Conservation (phyloP, 345 rosid species). For the Crucihimalaya himalaica region DNA sequence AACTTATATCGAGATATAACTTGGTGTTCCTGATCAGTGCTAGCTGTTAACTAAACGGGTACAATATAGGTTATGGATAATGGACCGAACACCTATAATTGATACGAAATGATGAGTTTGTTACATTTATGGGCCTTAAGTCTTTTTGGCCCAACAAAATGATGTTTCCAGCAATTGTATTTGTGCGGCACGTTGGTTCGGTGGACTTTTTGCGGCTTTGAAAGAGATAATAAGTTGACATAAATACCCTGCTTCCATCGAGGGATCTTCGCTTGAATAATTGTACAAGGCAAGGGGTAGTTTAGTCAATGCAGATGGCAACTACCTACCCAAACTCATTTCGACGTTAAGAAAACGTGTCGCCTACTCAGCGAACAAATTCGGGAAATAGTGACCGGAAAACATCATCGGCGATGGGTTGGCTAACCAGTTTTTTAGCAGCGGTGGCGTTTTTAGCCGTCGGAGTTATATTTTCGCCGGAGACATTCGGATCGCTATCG, state of each 20-base stretch:
- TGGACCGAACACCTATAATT: no score
- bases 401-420: slow-evolving; percentile 59
- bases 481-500: slow-evolving; percentile 75
- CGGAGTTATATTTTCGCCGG: slow-evolving; percentile 87
- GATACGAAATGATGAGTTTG: no score
- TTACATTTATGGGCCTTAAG: neutral
- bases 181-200: neutral
- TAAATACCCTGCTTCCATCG: neutral
- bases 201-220: neutral
- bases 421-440: slow-evolving; percentile 67
- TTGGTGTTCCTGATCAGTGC: no score
- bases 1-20: no score
- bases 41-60: no score
- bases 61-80: no score
- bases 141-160: neutral
- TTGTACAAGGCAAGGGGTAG: neutral
- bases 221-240: slow-evolving; percentile 13
- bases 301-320: neutral
- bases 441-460: slow-evolving; percentile 78
- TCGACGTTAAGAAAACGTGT: slow-evolving; percentile 28
- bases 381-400: slow-evolving; percentile 27
- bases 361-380: neutral
- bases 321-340: slow-evolving; percentile 18
- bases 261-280: neutral
- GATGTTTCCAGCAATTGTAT: neutral